phyloP scores from a whole-genome alignment of 345 rosid genomes.

The Passiflora organensis region DNA sequence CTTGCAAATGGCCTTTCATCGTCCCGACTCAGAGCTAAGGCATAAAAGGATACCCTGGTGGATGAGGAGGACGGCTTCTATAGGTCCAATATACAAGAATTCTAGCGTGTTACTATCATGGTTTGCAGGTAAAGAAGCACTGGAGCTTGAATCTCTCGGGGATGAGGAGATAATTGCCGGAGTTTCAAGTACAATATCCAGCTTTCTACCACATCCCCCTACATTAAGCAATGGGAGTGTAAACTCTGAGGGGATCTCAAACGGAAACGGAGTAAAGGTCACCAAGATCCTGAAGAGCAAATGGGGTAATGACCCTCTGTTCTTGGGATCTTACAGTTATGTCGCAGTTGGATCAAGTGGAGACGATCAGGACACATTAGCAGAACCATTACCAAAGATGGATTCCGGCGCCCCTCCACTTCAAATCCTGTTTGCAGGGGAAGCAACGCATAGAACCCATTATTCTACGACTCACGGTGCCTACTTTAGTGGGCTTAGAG shows the following conservation, averaged over 20 bases:
- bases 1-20: conserved; percentile 67
- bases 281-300: conserved; percentile 60
- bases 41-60: conserved; percentile 72
- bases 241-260: conserved; percentile 4
- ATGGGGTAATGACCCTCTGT: conserved; percentile 89
- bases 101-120: conserved; percentile 76
- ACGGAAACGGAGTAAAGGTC: conserved; percentile 34
- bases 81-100: conserved; percentile 61
- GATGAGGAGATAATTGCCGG: conserved; percentile 73
- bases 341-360: conserved; percentile 90
- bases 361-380: conserved; percentile 72
- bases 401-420: conserved; percentile 23
- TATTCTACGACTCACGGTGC: conserved; percentile 99
- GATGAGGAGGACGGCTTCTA: conserved; percentile 87
- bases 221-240: conserved; percentile 37
- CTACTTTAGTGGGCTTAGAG: conserved; percentile 87
- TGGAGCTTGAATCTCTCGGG: conserved; percentile 64
- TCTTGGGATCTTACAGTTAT: conserved; percentile 84
- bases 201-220: conserved; percentile 32
- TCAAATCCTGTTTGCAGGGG: conserved; percentile 93
- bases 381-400: conserved; percentile 71
- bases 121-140: conserved; percentile 96
- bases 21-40: conserved; percentile 48
- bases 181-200: conserved; percentile 51
- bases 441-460: conserved; percentile 92